These are phyloP conservation scores for Xylogone sp. DNA, from an alignment of 2,329 filamentous ascomycete genomes.

Conservation along the genomic window DNA sequence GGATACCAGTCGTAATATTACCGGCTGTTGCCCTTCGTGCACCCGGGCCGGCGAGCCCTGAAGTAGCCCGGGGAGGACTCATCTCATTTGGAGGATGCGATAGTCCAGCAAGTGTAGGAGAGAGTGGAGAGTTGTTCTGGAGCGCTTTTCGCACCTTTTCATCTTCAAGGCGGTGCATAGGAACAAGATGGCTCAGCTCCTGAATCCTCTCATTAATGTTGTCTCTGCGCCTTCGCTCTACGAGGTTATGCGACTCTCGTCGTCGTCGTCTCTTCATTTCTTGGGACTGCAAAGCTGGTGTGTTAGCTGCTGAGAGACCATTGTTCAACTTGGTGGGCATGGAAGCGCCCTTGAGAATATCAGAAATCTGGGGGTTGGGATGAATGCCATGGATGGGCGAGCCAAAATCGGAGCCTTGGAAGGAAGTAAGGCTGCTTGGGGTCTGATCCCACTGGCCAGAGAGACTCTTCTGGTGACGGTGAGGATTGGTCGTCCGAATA, in stretches of 20 bases:
- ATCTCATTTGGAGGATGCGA: slow-evolving; percentile 44
- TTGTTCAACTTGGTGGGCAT: slow-evolving; percentile 79
- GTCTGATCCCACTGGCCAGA: slow-evolving; percentile 91
- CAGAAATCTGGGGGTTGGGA: slow-evolving; percentile 71
- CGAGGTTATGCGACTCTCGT: slow-evolving; percentile 92
- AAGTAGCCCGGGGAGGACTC: slow-evolving; percentile 75
- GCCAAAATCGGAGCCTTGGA: slow-evolving; percentile 82
- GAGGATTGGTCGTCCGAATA: slow-evolving; percentile 63
- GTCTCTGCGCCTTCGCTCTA: slow-evolving; percentile 89
- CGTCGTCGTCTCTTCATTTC: slow-evolving; percentile 91
- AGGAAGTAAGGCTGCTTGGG: slow-evolving; percentile 78
- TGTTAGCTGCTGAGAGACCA: slow-evolving; percentile 17
- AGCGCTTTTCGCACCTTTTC: slow-evolving; percentile 96
- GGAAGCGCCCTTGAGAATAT: slow-evolving; percentile 85
- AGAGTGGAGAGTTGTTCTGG: slow-evolving; percentile 85
- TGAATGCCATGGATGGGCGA: slow-evolving; percentile 72
- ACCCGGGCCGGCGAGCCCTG: slow-evolving; percentile 78
- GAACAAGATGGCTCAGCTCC: slow-evolving; percentile 90
- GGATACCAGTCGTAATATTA: slow-evolving; percentile 88
- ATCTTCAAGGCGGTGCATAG: slow-evolving; percentile 87
- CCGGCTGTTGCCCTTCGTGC: slow-evolving; percentile 73
- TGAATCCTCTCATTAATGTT: slow-evolving; percentile 99
- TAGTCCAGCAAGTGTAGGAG: slow-evolving; percentile 73
- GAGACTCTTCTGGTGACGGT: slow-evolving; percentile 73
- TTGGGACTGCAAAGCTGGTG: slow-evolving; percentile 62